These are phyloP conservation scores for Entelexis sorbosivorans DNA, from an alignment of 1,139 yeast genomes.

Conservation along the genomic window DNA sequence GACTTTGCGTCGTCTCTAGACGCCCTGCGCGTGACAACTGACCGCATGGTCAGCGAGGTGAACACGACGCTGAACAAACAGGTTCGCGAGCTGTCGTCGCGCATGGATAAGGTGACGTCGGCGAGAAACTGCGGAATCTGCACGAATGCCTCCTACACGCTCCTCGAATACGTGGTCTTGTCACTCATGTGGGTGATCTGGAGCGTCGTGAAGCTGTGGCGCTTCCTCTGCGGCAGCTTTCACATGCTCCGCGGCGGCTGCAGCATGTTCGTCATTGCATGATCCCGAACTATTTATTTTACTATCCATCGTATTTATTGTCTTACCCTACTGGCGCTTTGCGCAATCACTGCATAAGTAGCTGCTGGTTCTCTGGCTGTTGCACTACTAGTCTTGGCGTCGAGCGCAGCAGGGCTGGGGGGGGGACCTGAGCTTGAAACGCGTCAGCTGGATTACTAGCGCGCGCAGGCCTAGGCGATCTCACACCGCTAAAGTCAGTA, in stretches of 20 bases:
- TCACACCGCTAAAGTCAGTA: too few species aligned
- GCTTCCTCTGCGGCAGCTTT: not conserved
- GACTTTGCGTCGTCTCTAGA: conserved; percentile 45
- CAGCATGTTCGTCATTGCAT: conserved; percentile 6
- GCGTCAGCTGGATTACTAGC: too few species aligned
- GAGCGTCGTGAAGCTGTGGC: conserved; percentile 49
- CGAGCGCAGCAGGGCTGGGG: too few species aligned
- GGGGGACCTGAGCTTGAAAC: too few species aligned
- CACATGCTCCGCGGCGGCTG: conserved; percentile 8
- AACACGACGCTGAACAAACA: conserved; percentile 70
- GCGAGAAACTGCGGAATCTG: not conserved
- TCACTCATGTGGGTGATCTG: conserved; percentile 55
- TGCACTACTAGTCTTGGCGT: too few species aligned
- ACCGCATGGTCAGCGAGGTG: conserved; percentile 69
- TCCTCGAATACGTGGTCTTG: conserved; percentile 49
- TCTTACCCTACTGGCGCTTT: not conserved
- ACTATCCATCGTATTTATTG: not conserved
- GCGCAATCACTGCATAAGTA: too few species aligned
- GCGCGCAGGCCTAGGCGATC: too few species aligned
- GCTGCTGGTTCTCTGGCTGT: too few species aligned
- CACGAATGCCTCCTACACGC: conserved; percentile 24
- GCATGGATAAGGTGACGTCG: conserved; percentile 37
- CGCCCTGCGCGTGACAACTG: conserved; percentile 55
- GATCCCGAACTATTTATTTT: not conserved
- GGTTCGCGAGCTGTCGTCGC: conserved; percentile 57